Conservation (phyloP, 2,329 filamentous ascomycete species). For the Alternaria novae-zelandiae region DNA sequence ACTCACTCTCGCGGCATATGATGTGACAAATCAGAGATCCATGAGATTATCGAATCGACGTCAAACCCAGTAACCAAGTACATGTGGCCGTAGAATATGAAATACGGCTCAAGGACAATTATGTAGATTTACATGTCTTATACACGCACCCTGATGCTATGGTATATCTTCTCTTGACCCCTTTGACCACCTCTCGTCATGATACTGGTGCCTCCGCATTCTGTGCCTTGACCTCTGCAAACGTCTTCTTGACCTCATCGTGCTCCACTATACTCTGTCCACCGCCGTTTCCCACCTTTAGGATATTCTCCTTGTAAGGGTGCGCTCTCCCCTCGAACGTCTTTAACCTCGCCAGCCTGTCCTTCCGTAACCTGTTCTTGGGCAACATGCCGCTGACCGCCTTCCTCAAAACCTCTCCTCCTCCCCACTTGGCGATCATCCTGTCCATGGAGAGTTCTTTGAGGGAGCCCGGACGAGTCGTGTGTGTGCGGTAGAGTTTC, state of each 20-base stretch:
- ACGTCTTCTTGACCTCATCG: conserved; percentile 48
- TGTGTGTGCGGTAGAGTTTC: conserved; percentile 96
- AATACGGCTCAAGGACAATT: background rate
- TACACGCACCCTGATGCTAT: background rate
- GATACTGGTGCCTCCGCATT: conserved; percentile 22
- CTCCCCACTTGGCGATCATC: conserved; percentile 92
- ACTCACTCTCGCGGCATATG: background rate
- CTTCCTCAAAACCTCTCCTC: conserved; percentile 86
- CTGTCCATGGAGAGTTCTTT: conserved; percentile 92
- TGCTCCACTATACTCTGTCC: conserved; percentile 42
- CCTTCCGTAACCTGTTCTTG: conserved; percentile 91
- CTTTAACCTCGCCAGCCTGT: conserved; percentile 86
- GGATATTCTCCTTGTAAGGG: conserved; percentile 88
- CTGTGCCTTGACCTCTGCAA: conserved; percentile 31
- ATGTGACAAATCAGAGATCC: background rate
- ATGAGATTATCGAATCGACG: background rate
- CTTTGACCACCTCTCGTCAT: conserved; percentile 16
- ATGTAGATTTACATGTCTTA: background rate
- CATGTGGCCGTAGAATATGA: background rate
- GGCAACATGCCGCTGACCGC: conserved; percentile 97
- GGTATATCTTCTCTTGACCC: background rate
- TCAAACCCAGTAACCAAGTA: background rate
- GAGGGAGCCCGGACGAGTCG: conserved; percentile 84
- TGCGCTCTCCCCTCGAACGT: conserved; percentile 92
- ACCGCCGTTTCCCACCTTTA: conserved; percentile 65